Conservation (phyloP, 2,329 filamentous ascomycete genomes). For the Aureobasidium sp. region DNA sequence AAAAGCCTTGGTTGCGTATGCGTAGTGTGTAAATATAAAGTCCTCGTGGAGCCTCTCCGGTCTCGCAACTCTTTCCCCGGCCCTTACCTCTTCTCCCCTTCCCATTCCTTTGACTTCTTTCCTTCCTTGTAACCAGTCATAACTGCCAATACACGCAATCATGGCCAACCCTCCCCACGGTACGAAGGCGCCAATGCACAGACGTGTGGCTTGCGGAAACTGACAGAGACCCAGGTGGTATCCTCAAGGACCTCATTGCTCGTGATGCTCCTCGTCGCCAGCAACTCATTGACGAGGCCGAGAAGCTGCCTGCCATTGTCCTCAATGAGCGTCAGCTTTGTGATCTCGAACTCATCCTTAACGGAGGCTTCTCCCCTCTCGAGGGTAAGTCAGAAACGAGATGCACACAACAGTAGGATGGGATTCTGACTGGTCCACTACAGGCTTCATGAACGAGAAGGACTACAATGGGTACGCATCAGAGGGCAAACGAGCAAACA, state of each 20-base stretch:
- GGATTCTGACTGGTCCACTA: neutral
- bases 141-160: neutral
- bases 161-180: constrained; percentile 50
- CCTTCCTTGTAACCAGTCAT: neutral
- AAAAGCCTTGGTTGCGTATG: constrained; percentile 7
- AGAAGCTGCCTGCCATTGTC: constrained; percentile 74
- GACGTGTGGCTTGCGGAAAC: constrained; percentile 4
- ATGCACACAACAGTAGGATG: neutral
- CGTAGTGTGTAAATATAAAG: constrained; percentile 10
- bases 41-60: neutral
- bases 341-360: constrained; percentile 94
- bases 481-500: neutral
- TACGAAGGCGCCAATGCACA: constrained; percentile 22
- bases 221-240: constrained; percentile 55
- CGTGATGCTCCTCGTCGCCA: constrained; percentile 79
- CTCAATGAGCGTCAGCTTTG: constrained; percentile 93
- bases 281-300: constrained; percentile 76
- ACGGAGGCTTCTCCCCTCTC: constrained; percentile 93
- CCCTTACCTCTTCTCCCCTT: neutral
- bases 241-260: constrained; percentile 95
- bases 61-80: constrained; percentile 12
- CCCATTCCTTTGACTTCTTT: constrained; percentile 9
- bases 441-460: constrained; percentile 94
- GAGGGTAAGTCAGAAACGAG: constrained; percentile 62
- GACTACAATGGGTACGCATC: constrained; percentile 80